These are phyloP conservation scores for Agrostemma githago DNA, from an alignment of 148 eudicot genomes.

Conservation along the genomic window DNA sequence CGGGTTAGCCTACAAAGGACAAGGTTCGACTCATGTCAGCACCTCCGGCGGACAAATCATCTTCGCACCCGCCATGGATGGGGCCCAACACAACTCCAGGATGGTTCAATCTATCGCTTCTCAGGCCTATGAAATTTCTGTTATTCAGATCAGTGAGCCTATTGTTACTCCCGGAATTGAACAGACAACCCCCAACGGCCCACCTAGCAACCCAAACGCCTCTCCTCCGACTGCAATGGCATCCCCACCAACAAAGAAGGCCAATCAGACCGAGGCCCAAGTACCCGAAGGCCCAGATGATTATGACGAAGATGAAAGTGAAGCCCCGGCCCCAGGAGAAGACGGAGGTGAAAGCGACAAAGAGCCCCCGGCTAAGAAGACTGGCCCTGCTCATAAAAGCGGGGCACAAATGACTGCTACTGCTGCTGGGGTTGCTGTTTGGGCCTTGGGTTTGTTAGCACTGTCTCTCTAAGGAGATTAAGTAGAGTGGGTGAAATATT, in stretches of 20 bases:
- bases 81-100: conserved; percentile 28
- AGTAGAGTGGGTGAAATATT: not conserved
- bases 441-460: conserved; percentile 22
- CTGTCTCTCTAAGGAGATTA: conserved; percentile 11
- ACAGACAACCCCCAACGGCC: conserved; percentile 17
- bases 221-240: conserved; percentile 19
- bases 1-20: conserved; percentile 26
- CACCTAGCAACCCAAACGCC: conserved; percentile 18
- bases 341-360: conserved; percentile 14
- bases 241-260: conserved; percentile 19
- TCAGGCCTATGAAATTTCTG: conserved; percentile 39
- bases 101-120: conserved; percentile 29
- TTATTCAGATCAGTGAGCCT: conserved; percentile 36
- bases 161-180: conserved; percentile 37
- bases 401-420: conserved; percentile 18
- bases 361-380: conserved; percentile 24
- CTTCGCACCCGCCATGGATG: conserved; percentile 32
- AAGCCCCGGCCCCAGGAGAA: conserved; percentile 1
- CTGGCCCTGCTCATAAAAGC: conserved; percentile 9
- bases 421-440: conserved; percentile 14
- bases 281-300: conserved; percentile 2
- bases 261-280: not conserved
- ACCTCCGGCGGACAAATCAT: conserved; percentile 13
- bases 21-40: conserved; percentile 35
- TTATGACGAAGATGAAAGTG: conserved; percentile 9